Conservation (phyloP, 2,329 filamentous ascomycete genomes). For the Pseudogymnoascus destructans region DNA sequence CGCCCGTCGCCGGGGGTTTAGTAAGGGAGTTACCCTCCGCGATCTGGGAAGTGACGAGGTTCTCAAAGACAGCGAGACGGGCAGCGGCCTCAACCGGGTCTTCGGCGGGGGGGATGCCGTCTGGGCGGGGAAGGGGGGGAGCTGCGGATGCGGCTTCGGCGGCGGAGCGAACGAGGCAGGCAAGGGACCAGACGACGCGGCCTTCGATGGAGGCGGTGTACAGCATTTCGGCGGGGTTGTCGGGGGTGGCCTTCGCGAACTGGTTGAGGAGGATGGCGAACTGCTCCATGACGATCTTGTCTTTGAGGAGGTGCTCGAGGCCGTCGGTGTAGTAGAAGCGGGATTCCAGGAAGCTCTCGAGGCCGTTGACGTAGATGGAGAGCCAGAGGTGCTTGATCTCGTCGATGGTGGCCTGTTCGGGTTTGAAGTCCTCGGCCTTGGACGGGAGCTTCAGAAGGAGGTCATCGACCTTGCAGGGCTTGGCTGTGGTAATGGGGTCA, state of each 20-base stretch:
- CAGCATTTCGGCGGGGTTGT: slow-evolving; percentile 39
- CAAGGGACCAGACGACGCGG: slow-evolving; percentile 46
- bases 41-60: slow-evolving; percentile 59
- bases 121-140: slow-evolving; percentile 12
- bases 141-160: slow-evolving; percentile 22
- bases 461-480: slow-evolving; percentile 60
- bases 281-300: slow-evolving; percentile 48
- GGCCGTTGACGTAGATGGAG: slow-evolving; percentile 60
- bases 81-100: slow-evolving; percentile 51
- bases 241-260: slow-evolving; percentile 36
- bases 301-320: slow-evolving; percentile 32
- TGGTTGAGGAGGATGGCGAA: slow-evolving; percentile 52
- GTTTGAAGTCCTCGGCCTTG: neutral
- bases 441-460: slow-evolving; percentile 37
- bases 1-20: slow-evolving; percentile 36
- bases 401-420: slow-evolving; percentile 31
- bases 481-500: slow-evolving; percentile 31
- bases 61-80: slow-evolving; percentile 63
- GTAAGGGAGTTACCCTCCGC: slow-evolving; percentile 45
- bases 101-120: slow-evolving; percentile 37
- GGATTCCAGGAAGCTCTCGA: slow-evolving; percentile 69
- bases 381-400: slow-evolving; percentile 61
- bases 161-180: slow-evolving; percentile 30
- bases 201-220: slow-evolving; percentile 43
- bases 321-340: slow-evolving; percentile 57